phyloP scores from a whole-genome alignment of 192 early-diverging fungal species.

The Backusella parvicylindrica region DNA sequence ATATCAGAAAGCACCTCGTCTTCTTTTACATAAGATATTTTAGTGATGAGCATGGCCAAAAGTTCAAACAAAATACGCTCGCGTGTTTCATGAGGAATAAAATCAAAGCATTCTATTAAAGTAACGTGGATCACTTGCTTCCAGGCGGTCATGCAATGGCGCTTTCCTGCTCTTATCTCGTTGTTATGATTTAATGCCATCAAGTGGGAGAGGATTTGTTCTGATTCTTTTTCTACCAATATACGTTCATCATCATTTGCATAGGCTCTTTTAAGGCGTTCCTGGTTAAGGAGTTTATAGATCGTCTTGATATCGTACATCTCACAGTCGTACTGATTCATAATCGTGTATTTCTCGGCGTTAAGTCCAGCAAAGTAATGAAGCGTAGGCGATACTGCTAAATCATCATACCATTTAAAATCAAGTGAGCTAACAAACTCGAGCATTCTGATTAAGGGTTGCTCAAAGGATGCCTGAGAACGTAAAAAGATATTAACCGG shows the following conservation, averaged over 20 bases:
- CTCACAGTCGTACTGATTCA: slow-evolving; percentile 55
- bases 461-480: slow-evolving; percentile 36
- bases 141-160: slow-evolving; percentile 79
- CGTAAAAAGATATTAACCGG: neutral
- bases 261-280: slow-evolving; percentile 23
- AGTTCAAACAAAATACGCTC: slow-evolving; percentile 65
- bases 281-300: slow-evolving; percentile 49
- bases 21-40: slow-evolving; percentile 30
- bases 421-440: slow-evolving; percentile 70
- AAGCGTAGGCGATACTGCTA: slow-evolving; percentile 10
- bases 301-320: slow-evolving; percentile 72
- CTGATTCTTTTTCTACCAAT: slow-evolving; percentile 49
- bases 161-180: slow-evolving; percentile 63
- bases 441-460: slow-evolving; percentile 69
- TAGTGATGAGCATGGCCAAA: slow-evolving; percentile 60
- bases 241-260: slow-evolving; percentile 45
- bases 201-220: slow-evolving; percentile 57
- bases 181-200: slow-evolving; percentile 66
- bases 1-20: slow-evolving; percentile 53
- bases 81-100: slow-evolving; percentile 56
- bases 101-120: slow-evolving; percentile 58
- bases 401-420: slow-evolving; percentile 45
- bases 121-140: slow-evolving; percentile 73
- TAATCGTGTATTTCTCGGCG: slow-evolving; percentile 42
- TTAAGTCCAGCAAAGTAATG: slow-evolving; percentile 48